phyloP scores from a whole-genome alignment of 768 basidiomycete species.

The Agaricus sinodeliciosus region DNA sequence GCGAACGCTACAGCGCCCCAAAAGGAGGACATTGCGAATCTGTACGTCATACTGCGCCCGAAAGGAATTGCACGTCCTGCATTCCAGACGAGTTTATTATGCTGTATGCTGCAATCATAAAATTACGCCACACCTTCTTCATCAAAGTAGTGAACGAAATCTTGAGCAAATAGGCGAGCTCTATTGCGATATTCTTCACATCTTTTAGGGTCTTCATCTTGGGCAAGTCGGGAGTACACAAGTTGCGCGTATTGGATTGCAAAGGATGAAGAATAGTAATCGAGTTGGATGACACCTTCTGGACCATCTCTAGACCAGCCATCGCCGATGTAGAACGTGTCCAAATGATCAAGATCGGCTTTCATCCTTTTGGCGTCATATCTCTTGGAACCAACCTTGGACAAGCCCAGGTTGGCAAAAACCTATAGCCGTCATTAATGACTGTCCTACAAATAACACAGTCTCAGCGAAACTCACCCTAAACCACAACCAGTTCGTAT shows the following conservation, averaged over 20 bases:
- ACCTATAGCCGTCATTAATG: slow-evolving; percentile 32
- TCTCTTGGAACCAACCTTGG: slow-evolving; percentile 49
- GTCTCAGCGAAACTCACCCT: slow-evolving; percentile 33
- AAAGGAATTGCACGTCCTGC: slow-evolving; percentile 70
- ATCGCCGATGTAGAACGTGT: slow-evolving; percentile 71
- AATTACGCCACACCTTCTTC: slow-evolving; percentile 40
- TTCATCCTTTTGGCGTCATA: slow-evolving; percentile 60
- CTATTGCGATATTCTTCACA: slow-evolving; percentile 60
- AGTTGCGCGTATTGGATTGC: slow-evolving; percentile 74
- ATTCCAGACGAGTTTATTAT: neutral
- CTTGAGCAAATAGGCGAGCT: slow-evolving; percentile 55
- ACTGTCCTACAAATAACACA: neutral
- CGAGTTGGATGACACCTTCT: slow-evolving; percentile 69
- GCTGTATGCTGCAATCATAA: no score
- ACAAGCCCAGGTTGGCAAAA: slow-evolving; percentile 69
- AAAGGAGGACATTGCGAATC: slow-evolving; percentile 79
- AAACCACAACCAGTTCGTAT: slow-evolving; percentile 84
- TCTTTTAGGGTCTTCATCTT: slow-evolving; percentile 54
- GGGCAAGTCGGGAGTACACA: slow-evolving; percentile 60
- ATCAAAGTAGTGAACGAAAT: slow-evolving; percentile 75
- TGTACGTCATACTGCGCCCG: slow-evolving; percentile 69
- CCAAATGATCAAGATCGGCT: slow-evolving; percentile 67
- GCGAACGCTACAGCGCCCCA: slow-evolving; percentile 73
- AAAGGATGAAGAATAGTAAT: slow-evolving; percentile 76
- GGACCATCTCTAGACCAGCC: slow-evolving; percentile 79